Conservation (phyloP, 2,329 filamentous ascomycete genomes). For the Leptographium wingfieldii region DNA sequence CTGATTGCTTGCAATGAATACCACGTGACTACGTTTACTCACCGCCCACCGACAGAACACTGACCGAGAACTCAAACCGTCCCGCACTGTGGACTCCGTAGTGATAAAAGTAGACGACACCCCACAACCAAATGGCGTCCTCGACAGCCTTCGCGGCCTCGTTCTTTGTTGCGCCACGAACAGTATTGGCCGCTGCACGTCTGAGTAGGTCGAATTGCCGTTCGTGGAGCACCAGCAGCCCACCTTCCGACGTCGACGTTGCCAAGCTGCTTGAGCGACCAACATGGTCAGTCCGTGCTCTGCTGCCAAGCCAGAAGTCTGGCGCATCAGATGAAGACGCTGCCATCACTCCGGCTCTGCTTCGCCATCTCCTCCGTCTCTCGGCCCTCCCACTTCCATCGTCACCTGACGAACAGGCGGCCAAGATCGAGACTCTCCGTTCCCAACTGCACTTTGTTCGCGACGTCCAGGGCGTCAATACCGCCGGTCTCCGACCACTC, state of each 20-base stretch:
- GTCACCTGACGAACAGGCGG: slow-evolving; percentile 46
- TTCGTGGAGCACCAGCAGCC: slow-evolving; percentile 29
- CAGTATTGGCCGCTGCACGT: no score
- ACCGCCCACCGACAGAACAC: no score
- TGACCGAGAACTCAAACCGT: no score
- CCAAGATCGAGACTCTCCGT: slow-evolving; percentile 62
- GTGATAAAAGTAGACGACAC: not conserved
- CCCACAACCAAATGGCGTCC: not conserved
- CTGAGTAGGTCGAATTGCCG: not conserved
- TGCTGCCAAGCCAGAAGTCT: slow-evolving; percentile 30
- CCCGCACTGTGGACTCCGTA: not conserved
- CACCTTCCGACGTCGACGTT: not conserved
- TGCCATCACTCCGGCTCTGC: slow-evolving; percentile 49
- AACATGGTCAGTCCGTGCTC: slow-evolving; percentile 70
- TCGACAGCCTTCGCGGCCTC: not conserved
- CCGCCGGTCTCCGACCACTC: slow-evolving; percentile 58
- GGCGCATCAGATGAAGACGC: slow-evolving; percentile 16
- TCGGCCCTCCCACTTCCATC: slow-evolving; percentile 71
- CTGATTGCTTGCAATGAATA: no score
- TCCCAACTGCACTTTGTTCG: slow-evolving; percentile 86
- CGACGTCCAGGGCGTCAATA: slow-evolving; percentile 70
- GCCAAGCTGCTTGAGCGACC: slow-evolving; percentile 32
- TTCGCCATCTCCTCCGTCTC: slow-evolving; percentile 76
- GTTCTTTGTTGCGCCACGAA: not conserved
- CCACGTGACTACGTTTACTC: no score